These are phyloP conservation scores for Starmerella scarabaei DNA, from an alignment of 805 yeast species.

Conservation along the genomic window DNA sequence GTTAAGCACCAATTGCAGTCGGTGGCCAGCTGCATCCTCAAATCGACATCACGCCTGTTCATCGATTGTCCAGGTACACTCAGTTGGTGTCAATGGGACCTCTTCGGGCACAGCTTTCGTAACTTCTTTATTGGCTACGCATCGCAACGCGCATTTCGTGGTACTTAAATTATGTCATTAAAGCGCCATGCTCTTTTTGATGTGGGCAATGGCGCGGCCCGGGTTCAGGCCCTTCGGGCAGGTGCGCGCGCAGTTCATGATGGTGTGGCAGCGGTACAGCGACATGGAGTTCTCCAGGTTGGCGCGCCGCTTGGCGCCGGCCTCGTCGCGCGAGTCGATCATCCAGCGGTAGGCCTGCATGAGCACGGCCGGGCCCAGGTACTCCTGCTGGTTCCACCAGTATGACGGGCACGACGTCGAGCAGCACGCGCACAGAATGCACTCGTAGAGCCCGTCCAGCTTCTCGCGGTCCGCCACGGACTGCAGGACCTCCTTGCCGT, in stretches of 20 bases:
- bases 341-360: conserved; percentile 99
- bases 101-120: no score
- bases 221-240: conserved; percentile 99
- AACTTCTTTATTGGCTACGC: no score
- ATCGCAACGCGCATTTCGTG: no score
- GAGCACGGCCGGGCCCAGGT: conserved; percentile 95
- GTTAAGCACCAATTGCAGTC: no score
- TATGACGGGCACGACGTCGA: conserved; percentile 98
- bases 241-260: conserved; percentile 95
- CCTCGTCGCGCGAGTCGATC: conserved; percentile 92
- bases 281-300: conserved; percentile 96
- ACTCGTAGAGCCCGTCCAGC: conserved; percentile 92
- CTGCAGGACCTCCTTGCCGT: conserved; percentile 89
- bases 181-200: conserved; percentile 86
- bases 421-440: conserved; percentile 97
- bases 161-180: no score
- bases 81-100: no score
- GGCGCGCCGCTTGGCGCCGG: conserved; percentile 63
- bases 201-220: conserved; percentile 92
- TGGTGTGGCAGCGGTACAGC: conserved; percentile 95
- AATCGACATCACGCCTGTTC: no score
- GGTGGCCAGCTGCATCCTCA: no score
- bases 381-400: conserved; percentile 99
- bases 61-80: no score
- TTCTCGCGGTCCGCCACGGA: conserved; percentile 85